Evolutionary conservation across 306 rosid genomes (phyloP), one percentile per base, ranked within the genome.

Genomic region (Vigna trinervia): DNA sequence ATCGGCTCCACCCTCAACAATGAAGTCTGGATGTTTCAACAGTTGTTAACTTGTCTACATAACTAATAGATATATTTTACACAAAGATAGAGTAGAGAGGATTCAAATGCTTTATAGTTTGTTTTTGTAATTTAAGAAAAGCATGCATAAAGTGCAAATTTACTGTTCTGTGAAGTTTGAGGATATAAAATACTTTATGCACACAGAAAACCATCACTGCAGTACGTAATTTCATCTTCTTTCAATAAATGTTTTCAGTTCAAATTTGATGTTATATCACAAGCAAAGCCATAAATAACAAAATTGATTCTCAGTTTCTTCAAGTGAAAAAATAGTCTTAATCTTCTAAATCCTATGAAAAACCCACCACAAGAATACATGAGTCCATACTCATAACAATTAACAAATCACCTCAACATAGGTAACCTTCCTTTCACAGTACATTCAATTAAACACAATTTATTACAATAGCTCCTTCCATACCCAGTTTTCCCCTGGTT

Each of bases 1-100:
- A 48, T 89, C 97, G 34, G 84, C 64, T 78, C 84, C 92, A 73
- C 56, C 70, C 4, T 91, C 91, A 41, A 79, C 96, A 74, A 93
- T 86, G 76, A 96, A 96, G 59, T 84, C 99, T 96, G 92, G 84
- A 81, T 22, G 28, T 20, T 54, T 74, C 39, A 74, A 74, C 38
- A 14, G 50, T 34, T 13, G 22, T 80, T 65, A 79, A 45, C 48
- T 63, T 62, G 57, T 71, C 60, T 13, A 75, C 47, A 38, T 34
- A 57, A 8, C 69, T 75, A 50, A 26, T 8, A 41, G 45, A 53
- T 47, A n/a, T 12, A 12, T 17, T 62, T 30, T 30, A 67, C 10
- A 59, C 34, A 30, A 30, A 30, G 34, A 30, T 30, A 30, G 34
- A 30, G 34, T 0, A 30, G 34, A 30, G 34, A 30, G 34, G 34